A percentile compares a stretch with the other conserved stretches of the same genome.
phyloP scores from a whole-genome alignment of 768 basidiomycete genomes.

The Suillus bovinus region DNA sequence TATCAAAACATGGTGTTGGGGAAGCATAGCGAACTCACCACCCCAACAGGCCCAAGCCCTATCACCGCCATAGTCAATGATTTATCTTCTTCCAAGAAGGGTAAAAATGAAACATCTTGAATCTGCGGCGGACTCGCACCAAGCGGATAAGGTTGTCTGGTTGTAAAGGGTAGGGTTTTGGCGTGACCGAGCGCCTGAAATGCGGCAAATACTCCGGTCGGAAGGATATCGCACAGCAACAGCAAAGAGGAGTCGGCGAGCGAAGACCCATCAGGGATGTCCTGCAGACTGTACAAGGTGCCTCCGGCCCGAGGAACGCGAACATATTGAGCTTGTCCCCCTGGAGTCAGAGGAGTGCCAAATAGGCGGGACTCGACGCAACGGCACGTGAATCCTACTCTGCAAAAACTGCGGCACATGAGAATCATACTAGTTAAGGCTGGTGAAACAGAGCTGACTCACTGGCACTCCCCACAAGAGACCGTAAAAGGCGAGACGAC shows the following conservation, averaged over 20 bases:
- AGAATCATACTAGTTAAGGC: not conserved
- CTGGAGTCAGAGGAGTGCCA: constrained; percentile 64
- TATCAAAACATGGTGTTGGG: not conserved
- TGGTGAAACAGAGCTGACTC: constrained; percentile 25
- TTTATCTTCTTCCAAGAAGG: constrained; percentile 47
- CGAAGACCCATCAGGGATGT: constrained; percentile 48
- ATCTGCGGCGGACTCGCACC: constrained; percentile 16
- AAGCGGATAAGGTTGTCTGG: constrained; percentile 58
- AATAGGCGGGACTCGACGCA: constrained; percentile 64
- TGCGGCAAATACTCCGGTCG: constrained; percentile 78
- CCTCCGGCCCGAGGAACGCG: constrained; percentile 81
- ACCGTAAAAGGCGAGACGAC: constrained; percentile 80
- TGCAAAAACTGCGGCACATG: constrained; percentile 53
- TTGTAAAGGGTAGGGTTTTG: constrained; percentile 62
- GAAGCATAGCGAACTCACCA: constrained; percentile 38
- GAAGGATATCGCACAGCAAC: constrained; percentile 75
- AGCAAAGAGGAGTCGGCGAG: constrained; percentile 68
- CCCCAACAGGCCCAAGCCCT: constrained; percentile 78
- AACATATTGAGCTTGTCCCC: constrained; percentile 79
- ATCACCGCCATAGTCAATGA: constrained; percentile 63
- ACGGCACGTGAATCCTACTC: constrained; percentile 70
- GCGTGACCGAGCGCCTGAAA: constrained; percentile 72
- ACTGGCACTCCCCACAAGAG: constrained; percentile 89
- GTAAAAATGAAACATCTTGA: constrained; percentile 15
- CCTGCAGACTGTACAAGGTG: constrained; percentile 65